Conservation (phyloP, 2,329 filamentous ascomycete species). For the Colletotrichum sublineola region DNA sequence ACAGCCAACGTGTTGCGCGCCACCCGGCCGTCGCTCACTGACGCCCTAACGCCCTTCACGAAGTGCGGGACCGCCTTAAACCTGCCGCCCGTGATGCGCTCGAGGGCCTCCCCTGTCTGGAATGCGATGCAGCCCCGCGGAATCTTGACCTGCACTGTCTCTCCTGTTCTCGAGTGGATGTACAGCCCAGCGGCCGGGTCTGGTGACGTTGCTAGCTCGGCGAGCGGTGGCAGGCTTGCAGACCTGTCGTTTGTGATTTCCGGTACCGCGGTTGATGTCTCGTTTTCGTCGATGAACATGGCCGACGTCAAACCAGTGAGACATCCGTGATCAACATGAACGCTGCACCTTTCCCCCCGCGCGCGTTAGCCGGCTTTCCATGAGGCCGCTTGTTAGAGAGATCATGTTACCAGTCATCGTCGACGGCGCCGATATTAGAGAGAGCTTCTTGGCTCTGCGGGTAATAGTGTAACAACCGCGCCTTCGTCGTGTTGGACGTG, state of each 20-base stretch:
- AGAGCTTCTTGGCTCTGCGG: conserved; percentile 62
- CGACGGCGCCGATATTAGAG: conserved; percentile 55
- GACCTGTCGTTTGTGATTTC: conserved; percentile 45
- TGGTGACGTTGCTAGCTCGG: conserved; percentile 81
- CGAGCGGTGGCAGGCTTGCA: conserved; percentile 63
- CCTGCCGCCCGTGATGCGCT: conserved; percentile 89
- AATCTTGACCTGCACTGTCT: conserved; percentile 91
- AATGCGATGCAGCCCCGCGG: conserved; percentile 93
- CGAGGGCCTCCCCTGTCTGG: conserved; percentile 92
- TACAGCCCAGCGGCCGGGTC: conserved; percentile 92
- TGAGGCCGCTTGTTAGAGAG: not conserved
- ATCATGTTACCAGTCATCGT: conserved; percentile 90
- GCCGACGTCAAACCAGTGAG: conserved; percentile 93
- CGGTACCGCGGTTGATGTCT: conserved; percentile 53
- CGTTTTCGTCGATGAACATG: conserved; percentile 91
- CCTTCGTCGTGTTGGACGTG: conserved; percentile 90
- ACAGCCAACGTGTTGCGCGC: conserved; percentile 93
- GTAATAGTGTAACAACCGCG: conserved; percentile 92
- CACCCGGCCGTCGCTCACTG: conserved; percentile 65
- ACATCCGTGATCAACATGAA: conserved; percentile 83
- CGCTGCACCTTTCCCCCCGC: not conserved
- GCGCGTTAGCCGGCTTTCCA: not conserved
- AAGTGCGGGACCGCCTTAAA: conserved; percentile 98
- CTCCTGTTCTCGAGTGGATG: conserved; percentile 86
- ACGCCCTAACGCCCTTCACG: conserved; percentile 80